These are phyloP conservation scores for Fusarium euwallaceae DNA, from an alignment of 2,329 filamentous ascomycete genomes.

Conservation along the genomic window DNA sequence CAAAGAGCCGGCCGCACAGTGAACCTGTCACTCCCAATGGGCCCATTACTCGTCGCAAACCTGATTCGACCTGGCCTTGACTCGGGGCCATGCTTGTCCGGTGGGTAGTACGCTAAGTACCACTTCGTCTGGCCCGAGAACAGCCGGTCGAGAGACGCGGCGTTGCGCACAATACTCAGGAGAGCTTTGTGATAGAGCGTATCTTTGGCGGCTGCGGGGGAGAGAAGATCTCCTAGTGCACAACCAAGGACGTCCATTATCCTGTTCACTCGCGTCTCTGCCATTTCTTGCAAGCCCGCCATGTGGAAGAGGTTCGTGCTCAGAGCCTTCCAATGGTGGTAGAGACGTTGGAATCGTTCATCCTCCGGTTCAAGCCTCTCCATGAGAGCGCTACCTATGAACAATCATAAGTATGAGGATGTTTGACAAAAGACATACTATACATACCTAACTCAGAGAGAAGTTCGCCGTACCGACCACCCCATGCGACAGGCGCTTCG, in stretches of 20 bases:
- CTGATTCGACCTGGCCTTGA: neutral
- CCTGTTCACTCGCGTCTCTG: neutral
- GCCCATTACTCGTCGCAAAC: neutral
- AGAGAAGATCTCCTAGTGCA: neutral
- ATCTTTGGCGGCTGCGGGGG: neutral
- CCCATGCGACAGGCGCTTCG: neutral
- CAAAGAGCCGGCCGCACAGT: neutral
- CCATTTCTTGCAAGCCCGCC: neutral
- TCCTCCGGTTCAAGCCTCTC: neutral
- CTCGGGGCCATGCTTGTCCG: neutral
- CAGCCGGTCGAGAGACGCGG: neutral
- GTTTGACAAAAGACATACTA: neutral
- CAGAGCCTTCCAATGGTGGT: constrained; percentile 7
- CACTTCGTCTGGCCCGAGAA: neutral
- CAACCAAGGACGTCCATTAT: neutral
- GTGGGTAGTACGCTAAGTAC: neutral
- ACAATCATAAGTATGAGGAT: neutral
- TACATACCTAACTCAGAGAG: neutral
- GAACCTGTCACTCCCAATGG: neutral
- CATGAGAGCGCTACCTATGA: neutral
- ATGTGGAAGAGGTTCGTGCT: constrained; percentile 1
- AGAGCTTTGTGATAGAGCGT: neutral
- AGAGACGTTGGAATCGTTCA: neutral
- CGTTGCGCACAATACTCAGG: neutral
- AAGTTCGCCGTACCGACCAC: neutral